phyloP scores from a whole-genome alignment of 805 yeast genomes.

The Candida adriatica region DNA sequence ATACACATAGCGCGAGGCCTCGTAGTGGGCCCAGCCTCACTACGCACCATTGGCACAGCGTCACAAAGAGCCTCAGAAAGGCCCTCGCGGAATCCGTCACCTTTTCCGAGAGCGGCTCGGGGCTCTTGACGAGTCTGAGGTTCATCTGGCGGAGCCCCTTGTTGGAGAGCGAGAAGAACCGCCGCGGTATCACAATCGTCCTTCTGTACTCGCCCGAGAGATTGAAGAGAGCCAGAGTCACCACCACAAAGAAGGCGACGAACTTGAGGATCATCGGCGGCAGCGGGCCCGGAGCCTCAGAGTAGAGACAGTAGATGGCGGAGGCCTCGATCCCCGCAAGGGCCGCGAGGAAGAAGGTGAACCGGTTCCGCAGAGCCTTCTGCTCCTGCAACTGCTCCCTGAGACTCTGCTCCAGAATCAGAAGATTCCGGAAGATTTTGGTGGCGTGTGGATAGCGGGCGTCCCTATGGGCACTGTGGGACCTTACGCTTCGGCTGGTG shows the following conservation, averaged over 20 bases:
- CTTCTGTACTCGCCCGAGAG: slow-evolving; percentile 85
- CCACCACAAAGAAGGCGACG: slow-evolving; percentile 49
- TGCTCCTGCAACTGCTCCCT: slow-evolving; percentile 77
- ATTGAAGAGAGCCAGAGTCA: slow-evolving; percentile 72
- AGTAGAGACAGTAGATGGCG: slow-evolving; percentile 32
- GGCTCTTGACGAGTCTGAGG: slow-evolving; percentile 63
- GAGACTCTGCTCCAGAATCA: slow-evolving; percentile 80
- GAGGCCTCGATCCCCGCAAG: slow-evolving; percentile 34
- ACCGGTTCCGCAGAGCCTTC: slow-evolving; percentile 47
- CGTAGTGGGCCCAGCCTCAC: slow-evolving; percentile 12
- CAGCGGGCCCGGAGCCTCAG: slow-evolving; percentile 31
- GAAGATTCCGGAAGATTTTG: slow-evolving; percentile 71
- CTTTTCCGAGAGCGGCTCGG: slow-evolving; percentile 31
- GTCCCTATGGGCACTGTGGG: slow-evolving; percentile 19
- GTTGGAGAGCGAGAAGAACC: slow-evolving; percentile 75
- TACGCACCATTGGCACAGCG: slow-evolving; percentile 2
- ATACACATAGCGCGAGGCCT: slow-evolving; percentile 2
- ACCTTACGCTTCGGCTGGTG: slow-evolving; percentile 15
- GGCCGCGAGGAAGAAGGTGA: slow-evolving; percentile 33
- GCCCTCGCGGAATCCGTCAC: slow-evolving; percentile 29
- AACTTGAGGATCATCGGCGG: slow-evolving; percentile 39
- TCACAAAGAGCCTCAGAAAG: slow-evolving; percentile 22
- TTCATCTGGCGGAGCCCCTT: slow-evolving; percentile 84
- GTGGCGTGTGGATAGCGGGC: slow-evolving; percentile 43
- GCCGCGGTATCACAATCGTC: slow-evolving; percentile 75